Base-by-base conservation (phyloP, 2,329 filamentous ascomycete genomes). In the Cladosporium sp. region DNA sequence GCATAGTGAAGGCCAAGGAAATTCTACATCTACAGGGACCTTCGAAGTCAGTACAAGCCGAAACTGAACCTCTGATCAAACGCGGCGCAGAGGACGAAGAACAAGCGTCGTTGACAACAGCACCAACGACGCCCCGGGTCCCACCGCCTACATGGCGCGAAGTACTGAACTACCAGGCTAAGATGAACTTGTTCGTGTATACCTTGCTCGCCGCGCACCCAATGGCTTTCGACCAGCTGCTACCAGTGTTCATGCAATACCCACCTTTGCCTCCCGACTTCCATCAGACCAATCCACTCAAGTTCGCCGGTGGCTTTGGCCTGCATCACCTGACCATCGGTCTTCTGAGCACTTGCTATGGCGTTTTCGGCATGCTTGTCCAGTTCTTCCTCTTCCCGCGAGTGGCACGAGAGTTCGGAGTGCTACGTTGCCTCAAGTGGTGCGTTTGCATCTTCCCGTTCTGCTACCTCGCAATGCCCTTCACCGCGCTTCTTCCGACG, bases 211-310 rank as follows among this genome's bases (percentile, higher is more conserved):
- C 92, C 0, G 84, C 96, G 58, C 93, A 97, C 77, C 89, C 88
- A 0, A 88, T 96, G 46, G 89, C 92, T 0, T 97, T 89, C 74
- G 94, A 98, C 77, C 93, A 96, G 74, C 83, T 94, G 2, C 85
- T 98, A 1, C 91, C 93, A 3, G 92, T 97, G 0, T 96, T 96
- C 76, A 85, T 97, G 73, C 91, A 96, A 78, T 90, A 92, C 69
- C 89, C 90, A 0, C 70, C 73, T 10, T 78, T 85, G 56, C 84
- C 86, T 65, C 86, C 87, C 0, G 80, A 84, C 0, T 81, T 87
- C 12, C 79, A 82, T 1, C 83, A 92, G 0, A 59, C 57, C 5
- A 68, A 69, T 21, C 93, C 93, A 0, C 89, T 97, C 73, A 90
- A 91, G 73, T 97, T 97, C 73, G 84, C 85, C 4, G 90, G 91